Percentiles rank a stretch among this genome's conserved stretches.
phyloP scores from a whole-genome alignment of 2,329 filamentous ascomycete species.

The Ceratocystis cubensis region DNA sequence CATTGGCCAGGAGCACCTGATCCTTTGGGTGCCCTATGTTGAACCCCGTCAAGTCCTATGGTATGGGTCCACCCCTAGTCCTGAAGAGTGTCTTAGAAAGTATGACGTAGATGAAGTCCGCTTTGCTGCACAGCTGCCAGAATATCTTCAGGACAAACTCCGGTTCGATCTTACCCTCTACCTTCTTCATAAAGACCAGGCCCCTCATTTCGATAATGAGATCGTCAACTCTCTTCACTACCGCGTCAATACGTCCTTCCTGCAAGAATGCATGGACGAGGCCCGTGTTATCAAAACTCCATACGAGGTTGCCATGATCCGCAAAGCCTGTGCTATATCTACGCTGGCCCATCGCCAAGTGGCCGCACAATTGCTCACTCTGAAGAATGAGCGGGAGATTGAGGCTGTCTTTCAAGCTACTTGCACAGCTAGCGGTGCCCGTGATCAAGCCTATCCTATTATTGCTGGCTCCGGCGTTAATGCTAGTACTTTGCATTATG shows the following conservation, averaged over 20 bases:
- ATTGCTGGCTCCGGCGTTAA: slow-evolving; percentile 79
- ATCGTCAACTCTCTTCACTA: slow-evolving; percentile 27
- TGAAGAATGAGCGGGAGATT: slow-evolving; percentile 69
- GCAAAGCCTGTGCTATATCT: slow-evolving; percentile 68
- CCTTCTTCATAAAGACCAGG: slow-evolving; percentile 39
- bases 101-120: slow-evolving; percentile 62
- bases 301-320: slow-evolving; percentile 75
- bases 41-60: slow-evolving; percentile 50
- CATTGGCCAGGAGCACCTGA: slow-evolving; percentile 47
- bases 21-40: slow-evolving; percentile 60
- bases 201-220: slow-evolving; percentile 30
- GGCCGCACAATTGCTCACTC: slow-evolving; percentile 47
- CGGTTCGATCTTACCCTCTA: slow-evolving; percentile 27
- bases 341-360: slow-evolving; percentile 64
- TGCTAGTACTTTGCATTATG: slow-evolving; percentile 77
- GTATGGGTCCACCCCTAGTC: slow-evolving; percentile 48
- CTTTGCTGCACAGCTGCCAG: slow-evolving; percentile 43
- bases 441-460: slow-evolving; percentile 71
- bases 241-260: slow-evolving; percentile 36
- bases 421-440: slow-evolving; percentile 61
- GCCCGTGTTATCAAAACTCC: slow-evolving; percentile 70
- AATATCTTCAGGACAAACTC: slow-evolving; percentile 32
- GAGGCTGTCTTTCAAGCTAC: slow-evolving; percentile 63
- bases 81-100: slow-evolving; percentile 46
- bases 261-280: slow-evolving; percentile 64